These are phyloP conservation scores for Tricholoma hemisulphureum DNA, from an alignment of 768 basidiomycete species.

Conservation along the genomic window DNA sequence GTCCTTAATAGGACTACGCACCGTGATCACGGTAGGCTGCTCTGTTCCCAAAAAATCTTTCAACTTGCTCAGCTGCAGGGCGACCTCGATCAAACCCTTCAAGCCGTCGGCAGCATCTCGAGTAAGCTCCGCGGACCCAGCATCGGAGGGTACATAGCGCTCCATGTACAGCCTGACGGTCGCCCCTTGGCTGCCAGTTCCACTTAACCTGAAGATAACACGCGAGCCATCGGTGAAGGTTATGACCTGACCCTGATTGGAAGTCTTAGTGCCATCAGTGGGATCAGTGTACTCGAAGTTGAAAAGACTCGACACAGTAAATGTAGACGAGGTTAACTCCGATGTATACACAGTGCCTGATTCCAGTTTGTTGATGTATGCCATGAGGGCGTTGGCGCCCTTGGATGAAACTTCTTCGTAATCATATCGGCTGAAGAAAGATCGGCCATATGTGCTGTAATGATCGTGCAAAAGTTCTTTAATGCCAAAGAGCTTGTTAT, in stretches of 20 bases:
- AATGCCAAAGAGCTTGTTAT: conserved; percentile 79
- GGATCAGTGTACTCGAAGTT: conserved; percentile 98
- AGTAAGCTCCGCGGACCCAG: conserved; percentile 65
- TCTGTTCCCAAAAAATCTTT: conserved; percentile 83
- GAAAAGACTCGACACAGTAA: conserved; percentile 74
- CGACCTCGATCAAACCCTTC: conserved; percentile 94
- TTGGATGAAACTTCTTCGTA: conserved; percentile 97
- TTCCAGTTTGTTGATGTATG: conserved; percentile 71
- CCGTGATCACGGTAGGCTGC: conserved; percentile 95
- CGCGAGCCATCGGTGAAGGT: conserved; percentile 89
- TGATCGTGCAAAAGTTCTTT: conserved; percentile 86
- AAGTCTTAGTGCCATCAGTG: conserved; percentile 90
- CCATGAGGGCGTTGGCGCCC: conserved; percentile 84
- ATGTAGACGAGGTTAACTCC: conserved; percentile 62
- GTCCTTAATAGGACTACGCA: conserved; percentile 40
- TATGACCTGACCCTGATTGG: conserved; percentile 95
- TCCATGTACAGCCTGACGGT: conserved; percentile 97
- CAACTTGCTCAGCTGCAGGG: conserved; percentile 80
- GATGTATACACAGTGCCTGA: conserved; percentile 63
- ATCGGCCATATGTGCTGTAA: conserved; percentile 92
- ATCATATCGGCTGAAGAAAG: conserved; percentile 98
- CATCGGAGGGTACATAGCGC: conserved; percentile 74
- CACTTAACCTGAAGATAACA: conserved; percentile 93
- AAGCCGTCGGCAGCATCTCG: conserved; percentile 86
- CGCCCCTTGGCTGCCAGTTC: conserved; percentile 94